Evolutionary conservation across 2,329 filamentous ascomycete genomes (phyloP).

Genomic region (Lachnellula occidentalis): DNA sequence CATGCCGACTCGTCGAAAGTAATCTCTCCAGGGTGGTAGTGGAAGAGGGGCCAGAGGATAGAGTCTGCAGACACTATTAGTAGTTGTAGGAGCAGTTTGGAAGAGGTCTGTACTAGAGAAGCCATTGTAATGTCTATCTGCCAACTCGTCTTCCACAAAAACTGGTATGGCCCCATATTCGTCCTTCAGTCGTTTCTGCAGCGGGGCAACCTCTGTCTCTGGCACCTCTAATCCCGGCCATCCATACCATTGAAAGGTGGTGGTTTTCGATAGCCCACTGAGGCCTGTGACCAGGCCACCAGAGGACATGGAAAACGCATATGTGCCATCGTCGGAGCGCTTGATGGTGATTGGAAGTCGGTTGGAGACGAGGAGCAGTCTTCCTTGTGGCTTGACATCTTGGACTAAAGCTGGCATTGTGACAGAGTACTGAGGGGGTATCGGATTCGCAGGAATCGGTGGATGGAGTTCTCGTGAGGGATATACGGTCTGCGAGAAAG

Average conservation of each 20-base stretch:
- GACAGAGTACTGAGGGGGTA: background rate
- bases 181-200: constrained; percentile 74
- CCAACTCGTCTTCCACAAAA: constrained; percentile 88
- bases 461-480: background rate
- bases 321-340: constrained; percentile 83
- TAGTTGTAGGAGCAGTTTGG: background rate
- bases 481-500: too few species aligned
- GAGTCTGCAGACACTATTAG: constrained; percentile 56
- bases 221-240: constrained; percentile 94
- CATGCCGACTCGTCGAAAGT: constrained; percentile 95
- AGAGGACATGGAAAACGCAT: constrained; percentile 93
- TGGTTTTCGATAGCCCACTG: constrained; percentile 85
- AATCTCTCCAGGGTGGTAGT: constrained; percentile 97
- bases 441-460: background rate
- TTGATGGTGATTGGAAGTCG: constrained; percentile 96
- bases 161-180: constrained; percentile 88
- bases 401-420: constrained; percentile 25
- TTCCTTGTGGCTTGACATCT: constrained; percentile 22
- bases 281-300: constrained; percentile 92
- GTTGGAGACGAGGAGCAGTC: constrained; percentile 85
- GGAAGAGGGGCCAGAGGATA: constrained; percentile 97
- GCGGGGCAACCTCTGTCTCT: constrained; percentile 67
- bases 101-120: constrained; percentile 72
- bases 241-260: constrained; percentile 96
- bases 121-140: constrained; percentile 94